Conservation (phyloP, 306 rosid genomes). For the Styphnolobium japonicum region DNA sequence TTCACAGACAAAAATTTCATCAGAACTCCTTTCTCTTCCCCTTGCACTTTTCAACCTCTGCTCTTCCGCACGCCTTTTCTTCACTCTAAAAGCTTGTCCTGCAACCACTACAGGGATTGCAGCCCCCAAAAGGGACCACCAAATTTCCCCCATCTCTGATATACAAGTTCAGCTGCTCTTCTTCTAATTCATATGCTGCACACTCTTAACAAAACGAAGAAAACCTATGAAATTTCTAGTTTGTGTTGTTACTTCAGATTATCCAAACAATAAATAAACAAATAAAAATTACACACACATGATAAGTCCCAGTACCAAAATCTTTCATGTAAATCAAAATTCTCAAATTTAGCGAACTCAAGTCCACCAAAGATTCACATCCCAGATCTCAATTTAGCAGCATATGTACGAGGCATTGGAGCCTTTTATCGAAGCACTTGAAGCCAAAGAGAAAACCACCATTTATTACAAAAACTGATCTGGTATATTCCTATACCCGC, state of each 20-base stretch:
- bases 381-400: background rate
- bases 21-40: constrained; percentile 90
- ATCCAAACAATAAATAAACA: background rate
- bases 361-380: background rate
- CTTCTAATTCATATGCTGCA: constrained; percentile 33
- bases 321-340: background rate
- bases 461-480: background rate
- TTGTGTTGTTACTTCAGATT: background rate
- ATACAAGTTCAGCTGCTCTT: constrained; percentile 27
- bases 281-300: background rate
- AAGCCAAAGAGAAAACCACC: background rate
- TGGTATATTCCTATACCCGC: background rate
- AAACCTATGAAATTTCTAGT: background rate
- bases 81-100: constrained; percentile 72
- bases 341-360: background rate
- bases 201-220: constrained; percentile 3
- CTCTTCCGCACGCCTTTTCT: constrained; percentile 68
- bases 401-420: background rate
- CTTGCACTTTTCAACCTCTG: constrained; percentile 62
- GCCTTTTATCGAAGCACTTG: background rate
- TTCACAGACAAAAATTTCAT: constrained; percentile 88
- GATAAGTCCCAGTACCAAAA: background rate
- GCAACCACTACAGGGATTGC: constrained; percentile 81
- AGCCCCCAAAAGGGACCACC: constrained; percentile 92
- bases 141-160: constrained; percentile 71